These are phyloP conservation scores for Tetraselmis chui DNA, from an alignment of 139 green algal species.

Conservation along the genomic window DNA sequence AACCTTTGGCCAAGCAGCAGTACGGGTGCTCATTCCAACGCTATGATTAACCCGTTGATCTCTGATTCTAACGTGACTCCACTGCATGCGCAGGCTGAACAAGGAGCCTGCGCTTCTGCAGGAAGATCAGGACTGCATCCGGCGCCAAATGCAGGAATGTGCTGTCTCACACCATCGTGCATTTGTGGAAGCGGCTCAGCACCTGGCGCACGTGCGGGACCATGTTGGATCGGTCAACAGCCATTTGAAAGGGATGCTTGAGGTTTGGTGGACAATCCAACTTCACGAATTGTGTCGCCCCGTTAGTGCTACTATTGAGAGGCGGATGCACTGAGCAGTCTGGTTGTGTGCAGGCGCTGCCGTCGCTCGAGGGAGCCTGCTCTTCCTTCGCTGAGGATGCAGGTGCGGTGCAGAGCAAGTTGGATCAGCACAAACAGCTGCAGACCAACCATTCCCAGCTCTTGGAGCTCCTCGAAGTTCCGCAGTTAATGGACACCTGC, in stretches of 20 bases:
- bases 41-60: no score
- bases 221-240: slow-evolving; percentile 30
- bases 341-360: slow-evolving; percentile 31
- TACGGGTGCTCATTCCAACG: no score
- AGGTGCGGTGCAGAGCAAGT: slow-evolving; percentile 32
- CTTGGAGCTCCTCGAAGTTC: slow-evolving; percentile 90
- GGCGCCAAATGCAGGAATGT: slow-evolving; percentile 62
- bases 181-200: slow-evolving; percentile 54
- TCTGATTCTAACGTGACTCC: slow-evolving; percentile 1
- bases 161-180: slow-evolving; percentile 53
- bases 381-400: slow-evolving; percentile 53
- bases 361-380: slow-evolving; percentile 46
- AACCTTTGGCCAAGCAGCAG: no score
- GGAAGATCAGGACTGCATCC: slow-evolving; percentile 68
- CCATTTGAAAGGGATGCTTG: slow-evolving; percentile 30
- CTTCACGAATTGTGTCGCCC: no score
- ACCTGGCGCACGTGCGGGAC: slow-evolving; percentile 36
- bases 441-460: slow-evolving; percentile 58
- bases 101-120: slow-evolving; percentile 89
- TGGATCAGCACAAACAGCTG: slow-evolving; percentile 62
- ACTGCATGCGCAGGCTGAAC: slow-evolving; percentile 74
- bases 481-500: slow-evolving; percentile 93
- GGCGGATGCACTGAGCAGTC: not conserved
- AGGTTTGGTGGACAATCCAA: slow-evolving; percentile 8
- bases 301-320: no score